Base-by-base conservation (phyloP, 176 grass and related monocot species). In the Oryza nivara region DNA sequence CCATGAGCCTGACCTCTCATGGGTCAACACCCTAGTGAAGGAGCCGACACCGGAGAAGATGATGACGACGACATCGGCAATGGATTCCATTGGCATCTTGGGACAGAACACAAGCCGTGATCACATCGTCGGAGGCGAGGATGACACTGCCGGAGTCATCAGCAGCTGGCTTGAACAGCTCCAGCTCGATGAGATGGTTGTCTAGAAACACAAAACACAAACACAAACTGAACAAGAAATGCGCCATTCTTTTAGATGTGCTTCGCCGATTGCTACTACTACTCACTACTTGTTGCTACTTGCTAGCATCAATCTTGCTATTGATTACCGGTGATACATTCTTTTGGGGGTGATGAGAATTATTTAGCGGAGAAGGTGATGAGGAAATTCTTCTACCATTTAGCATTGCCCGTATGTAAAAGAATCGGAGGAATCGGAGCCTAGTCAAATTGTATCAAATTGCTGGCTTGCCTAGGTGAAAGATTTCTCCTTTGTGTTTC, bases 131-230 rank as follows among this genome's bases (percentile, higher is more conserved):
- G 70, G 35, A 0, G 79, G 35, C 0, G 79, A 86, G 34, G 88
- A 94, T 12, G 65, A 86, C 9, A 68, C 60, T 2, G 34, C 86
- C 0, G 84, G 88, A 17, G 92, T 86, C 58, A 85, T 94, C 1
- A 64, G 88, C 1, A 17, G 73, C 36, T 94, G 88, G 92, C 88
- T 94, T 35, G 88, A 94, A 22, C 88, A 94, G 72, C 82, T 91
- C 35, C 92, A 94, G 92, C 88, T 94, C 46, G 86, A 91, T 88
- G 88, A 91, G 81, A 94, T 90, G 88, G 83, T 88, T 65, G 83
- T 83, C 67, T 91, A 91, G 85, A 63, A 63, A 35, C 28, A 80
- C 28, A 32, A 80, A 46, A 45, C 49, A 80, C 32, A 76, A 54
- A 87, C 66, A 87, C 16, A n/a, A 43, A 68, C 70, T 76, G 75